Evolutionary conservation across 805 yeast genomes (phyloP).

Genomic region (Hanseniaspora vineae): DNA sequence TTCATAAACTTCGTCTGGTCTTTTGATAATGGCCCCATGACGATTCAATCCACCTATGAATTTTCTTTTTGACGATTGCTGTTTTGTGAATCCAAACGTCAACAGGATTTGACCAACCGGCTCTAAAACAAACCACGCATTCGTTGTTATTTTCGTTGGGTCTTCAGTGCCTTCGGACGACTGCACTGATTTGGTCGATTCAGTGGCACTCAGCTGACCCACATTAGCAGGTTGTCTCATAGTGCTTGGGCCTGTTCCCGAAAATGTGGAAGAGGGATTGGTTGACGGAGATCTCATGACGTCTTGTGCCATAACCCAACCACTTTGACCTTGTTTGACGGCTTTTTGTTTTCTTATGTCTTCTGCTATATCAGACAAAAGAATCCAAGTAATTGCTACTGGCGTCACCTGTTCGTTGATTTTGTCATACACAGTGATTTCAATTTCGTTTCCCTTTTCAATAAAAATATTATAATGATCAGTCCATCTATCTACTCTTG

Average conservation of each 20-base stretch:
- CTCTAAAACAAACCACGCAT: constrained; percentile 82
- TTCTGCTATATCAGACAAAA: constrained; percentile 84
- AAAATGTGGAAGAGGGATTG: no score
- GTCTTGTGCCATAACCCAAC: constrained; percentile 80
- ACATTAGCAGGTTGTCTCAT: no score
- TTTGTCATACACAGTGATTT: constrained; percentile 76
- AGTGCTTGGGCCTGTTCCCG: no score
- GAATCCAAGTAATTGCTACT: constrained; percentile 86
- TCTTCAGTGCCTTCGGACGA: neutral
- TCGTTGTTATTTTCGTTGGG: constrained; percentile 30
- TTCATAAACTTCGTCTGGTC: constrained; percentile 78
- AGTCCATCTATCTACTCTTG: constrained; percentile 67
- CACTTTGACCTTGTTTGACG: constrained; percentile 52
- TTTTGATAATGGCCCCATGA: constrained; percentile 95
- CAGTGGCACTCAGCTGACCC: neutral
- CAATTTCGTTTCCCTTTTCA: constrained; percentile 87
- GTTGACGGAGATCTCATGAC: constrained; percentile 13
- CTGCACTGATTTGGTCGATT: neutral
- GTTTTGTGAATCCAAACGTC: constrained; percentile 68
- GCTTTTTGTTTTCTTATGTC: constrained; percentile 86
- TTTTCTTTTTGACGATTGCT: constrained; percentile 34
- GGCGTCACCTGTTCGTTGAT: constrained; percentile 57
- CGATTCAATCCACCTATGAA: constrained; percentile 65
- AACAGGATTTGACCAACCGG: constrained; percentile 86
- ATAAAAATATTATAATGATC: constrained; percentile 73